phyloP scores from a whole-genome alignment of 768 basidiomycete genomes.

The Strobilomyces echinocephalus region DNA sequence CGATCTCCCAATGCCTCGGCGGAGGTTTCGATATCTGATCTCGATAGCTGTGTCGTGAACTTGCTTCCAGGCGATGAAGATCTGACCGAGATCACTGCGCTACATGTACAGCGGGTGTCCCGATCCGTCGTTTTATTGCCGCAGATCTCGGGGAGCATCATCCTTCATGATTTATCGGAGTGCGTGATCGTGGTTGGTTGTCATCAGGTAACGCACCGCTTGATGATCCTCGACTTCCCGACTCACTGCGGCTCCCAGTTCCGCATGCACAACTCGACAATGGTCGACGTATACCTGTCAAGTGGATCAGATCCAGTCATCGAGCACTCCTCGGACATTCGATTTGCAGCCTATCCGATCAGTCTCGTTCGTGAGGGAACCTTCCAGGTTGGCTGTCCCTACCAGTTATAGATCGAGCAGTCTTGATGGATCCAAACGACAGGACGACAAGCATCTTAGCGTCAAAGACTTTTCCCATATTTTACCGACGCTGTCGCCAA shows the following conservation, averaged over 20 bases:
- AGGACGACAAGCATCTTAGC: constrained; percentile 39
- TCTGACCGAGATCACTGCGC: constrained; percentile 9
- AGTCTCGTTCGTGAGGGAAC: not conserved
- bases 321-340: constrained; percentile 61
- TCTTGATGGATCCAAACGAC: not conserved
- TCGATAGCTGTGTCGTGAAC: constrained; percentile 69
- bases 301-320: constrained; percentile 74
- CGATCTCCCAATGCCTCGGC: constrained; percentile 35
- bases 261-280: constrained; percentile 74
- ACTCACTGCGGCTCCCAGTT: constrained; percentile 46
- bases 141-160: constrained; percentile 59
- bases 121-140: constrained; percentile 66
- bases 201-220: constrained; percentile 59
- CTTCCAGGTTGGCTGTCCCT: constrained; percentile 13
- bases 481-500: constrained; percentile 66
- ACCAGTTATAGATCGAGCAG: not conserved
- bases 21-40: constrained; percentile 59
- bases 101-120: constrained; percentile 46
- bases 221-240: not conserved
- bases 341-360: constrained; percentile 61
- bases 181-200: constrained; percentile 70
- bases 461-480: constrained; percentile 89
- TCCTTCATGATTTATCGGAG: constrained; percentile 58
- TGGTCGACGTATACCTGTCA: constrained; percentile 62
- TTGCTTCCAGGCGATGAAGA: constrained; percentile 35